A percentile compares a stretch with the other conserved stretches of the same genome.
phyloP scores from a whole-genome alignment of 257 asterid species.

The Orobanche coerulescens region DNA sequence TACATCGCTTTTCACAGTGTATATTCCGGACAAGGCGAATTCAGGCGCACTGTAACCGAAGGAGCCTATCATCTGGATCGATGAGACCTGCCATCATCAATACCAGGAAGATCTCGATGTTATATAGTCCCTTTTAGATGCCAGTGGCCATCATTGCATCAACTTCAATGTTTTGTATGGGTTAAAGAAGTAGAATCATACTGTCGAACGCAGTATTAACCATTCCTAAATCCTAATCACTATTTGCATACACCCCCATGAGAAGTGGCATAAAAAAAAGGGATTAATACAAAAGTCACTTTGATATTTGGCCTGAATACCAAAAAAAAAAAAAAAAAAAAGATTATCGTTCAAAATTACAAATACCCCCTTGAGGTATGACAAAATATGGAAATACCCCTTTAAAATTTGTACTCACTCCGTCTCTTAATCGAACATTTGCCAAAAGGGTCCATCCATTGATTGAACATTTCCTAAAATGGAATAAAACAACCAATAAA shows the following conservation, averaged over 20 bases:
- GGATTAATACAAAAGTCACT: background rate
- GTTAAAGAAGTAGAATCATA: too few relatives aligned
- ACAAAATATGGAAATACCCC: background rate
- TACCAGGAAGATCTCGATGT: slow-evolving; percentile 4
- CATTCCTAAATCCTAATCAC: background rate
- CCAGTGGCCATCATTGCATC: background rate
- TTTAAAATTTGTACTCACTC: too few relatives aligned
- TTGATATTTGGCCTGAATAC: background rate
- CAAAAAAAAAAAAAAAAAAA: background rate
- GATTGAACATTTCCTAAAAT: too few relatives aligned
- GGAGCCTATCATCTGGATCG: slow-evolving; percentile 74
- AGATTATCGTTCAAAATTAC: background rate
- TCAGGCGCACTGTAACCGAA: slow-evolving; percentile 98
- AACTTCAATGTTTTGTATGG: background rate
- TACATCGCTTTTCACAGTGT: slow-evolving; percentile 90
- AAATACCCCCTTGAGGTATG: background rate
- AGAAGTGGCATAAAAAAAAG: background rate
- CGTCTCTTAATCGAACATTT: too few relatives aligned
- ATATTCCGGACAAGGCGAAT: slow-evolving; percentile 87
- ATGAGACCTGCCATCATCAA: slow-evolving; percentile 59
- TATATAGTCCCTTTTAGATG: background rate
- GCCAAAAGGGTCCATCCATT: too few relatives aligned
- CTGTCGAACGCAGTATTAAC: too few relatives aligned
- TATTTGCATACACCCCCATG: background rate
- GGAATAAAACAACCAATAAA: too few relatives aligned